Evolutionary conservation across 192 early-diverging fungal genomes (phyloP), one percentile per base, ranked within the genome.

Genomic region (Pecoramyces ruminantium): DNA sequence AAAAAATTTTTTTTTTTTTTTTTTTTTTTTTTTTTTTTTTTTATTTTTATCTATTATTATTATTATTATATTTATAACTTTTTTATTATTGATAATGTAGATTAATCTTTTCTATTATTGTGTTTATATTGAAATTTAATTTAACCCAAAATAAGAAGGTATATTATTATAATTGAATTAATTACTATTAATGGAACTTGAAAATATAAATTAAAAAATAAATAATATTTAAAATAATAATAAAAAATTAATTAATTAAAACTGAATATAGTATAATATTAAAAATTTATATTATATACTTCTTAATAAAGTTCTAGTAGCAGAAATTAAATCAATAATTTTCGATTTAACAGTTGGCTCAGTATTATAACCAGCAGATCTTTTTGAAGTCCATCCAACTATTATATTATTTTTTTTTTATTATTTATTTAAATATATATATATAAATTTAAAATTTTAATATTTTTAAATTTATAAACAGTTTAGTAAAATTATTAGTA

Each of bases 281-380:
- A 34, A 34, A 34, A 34, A 34, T 34, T 34, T n/a, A n/a, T n/a
- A n/a, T n/a, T n/a, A 34, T 34, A 34, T 91, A 95, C 94, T 92
- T 88, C 95, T 85, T 88, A 96, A 92, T 77, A 97, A 86, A 51
- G 94, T 97, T 82, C 96, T 89, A 51, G 96, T 92, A 0, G 96
- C 95, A 0, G 94, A 94, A 80, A 97, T 96, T 42, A 97, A 88
- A 84, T 93, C 93, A 84, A 97, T 89, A 40, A 97, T 82, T 83
- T 93, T 93, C 78, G 89, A 87, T 83, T 94, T 95, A 34, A 97
- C 82, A 17, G 92, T 91, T 79, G 92, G 88, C 28, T 87, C 86
- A 83, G 89, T 86, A 58, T 92, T 91, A 25, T 29, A 39, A 8
- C 39, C 27, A 21, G n/a, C n/a, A n/a, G 15, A 27, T 67, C 81